phyloP scores from a whole-genome alignment of 2,329 filamentous ascomycete species.

The Penicillium italicum region DNA sequence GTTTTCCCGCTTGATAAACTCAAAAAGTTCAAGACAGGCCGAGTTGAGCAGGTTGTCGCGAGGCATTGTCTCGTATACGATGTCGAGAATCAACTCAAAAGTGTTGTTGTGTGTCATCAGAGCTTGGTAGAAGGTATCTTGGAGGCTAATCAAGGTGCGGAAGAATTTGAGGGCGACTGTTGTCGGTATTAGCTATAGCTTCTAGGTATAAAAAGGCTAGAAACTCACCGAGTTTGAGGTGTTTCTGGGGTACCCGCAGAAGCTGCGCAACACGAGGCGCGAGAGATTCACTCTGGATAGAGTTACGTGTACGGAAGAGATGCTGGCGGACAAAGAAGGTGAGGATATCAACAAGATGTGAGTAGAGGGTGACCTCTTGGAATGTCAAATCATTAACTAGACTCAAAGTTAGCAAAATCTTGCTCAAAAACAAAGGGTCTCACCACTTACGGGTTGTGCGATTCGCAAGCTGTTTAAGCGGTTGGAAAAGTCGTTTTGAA shows the following conservation, averaged over 20 bases:
- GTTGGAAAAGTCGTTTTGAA: conserved; percentile 79
- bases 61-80: conserved; percentile 80
- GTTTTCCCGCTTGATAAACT: conserved; percentile 78
- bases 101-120: conserved; percentile 78
- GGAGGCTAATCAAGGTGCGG: conserved; percentile 75
- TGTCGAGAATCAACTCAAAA: conserved; percentile 78
- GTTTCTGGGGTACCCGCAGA: conserved; percentile 79
- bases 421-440: background rate
- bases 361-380: conserved; percentile 84
- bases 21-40: conserved; percentile 89
- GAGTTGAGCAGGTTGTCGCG: conserved; percentile 92
- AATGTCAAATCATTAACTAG: conserved; percentile 68
- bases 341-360: conserved; percentile 86
- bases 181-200: background rate
- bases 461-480: conserved; percentile 74
- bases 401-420: conserved; percentile 6
- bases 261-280: conserved; percentile 77
- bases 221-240: conserved; percentile 76
- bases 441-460: conserved; percentile 50
- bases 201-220: background rate
- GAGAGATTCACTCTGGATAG: conserved; percentile 76
- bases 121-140: conserved; percentile 87
- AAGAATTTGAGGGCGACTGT: conserved; percentile 89
- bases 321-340: conserved; percentile 93
- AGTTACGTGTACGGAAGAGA: conserved; percentile 78